Base-by-base conservation (phyloP, 352 stramenopile species). In the Globisporangium yorkense region DNA sequence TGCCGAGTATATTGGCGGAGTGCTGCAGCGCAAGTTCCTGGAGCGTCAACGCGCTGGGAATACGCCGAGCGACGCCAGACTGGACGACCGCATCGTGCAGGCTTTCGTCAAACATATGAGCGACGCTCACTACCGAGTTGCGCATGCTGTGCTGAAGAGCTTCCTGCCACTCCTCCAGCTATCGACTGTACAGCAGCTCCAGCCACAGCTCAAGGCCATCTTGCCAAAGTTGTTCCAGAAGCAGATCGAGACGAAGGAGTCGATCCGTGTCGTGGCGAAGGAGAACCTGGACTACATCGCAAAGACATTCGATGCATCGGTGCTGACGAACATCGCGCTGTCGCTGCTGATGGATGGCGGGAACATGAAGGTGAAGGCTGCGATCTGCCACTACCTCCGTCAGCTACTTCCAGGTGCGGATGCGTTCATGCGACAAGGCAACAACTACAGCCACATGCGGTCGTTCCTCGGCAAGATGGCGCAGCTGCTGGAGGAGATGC, bases 331-430 rank as follows among this genome's bases (percentile, higher is more conserved):
- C 5, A 65, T 78, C 33, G 61, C 87, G 20, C 72, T 90, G 33
- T 71, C 81, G 33, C 70, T 87, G 51, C 58, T 94, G 12, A 75
- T 72, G 12, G 80, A 94, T 48, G 82, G 84, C 12, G 83, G 66
- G 47, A 92, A 92, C 59, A 82, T 92, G 73, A 92, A 92, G 54
- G 73, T 90, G 46, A 90, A 88, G 48, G 65, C 64, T 5, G 71
- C 76, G 0, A 76, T 92, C 49, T 90, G 80, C 59, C 62, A 84
- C 35, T 94, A 86, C 43, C 50, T 94, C 16, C 70, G 75, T 20
- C 62, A 79, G 37, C 45, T 92, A 10, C 54, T 94, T 10, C 82
- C 80, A 5, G 51, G 51, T 8, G 73, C 79, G 3, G 62, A 67
- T 13, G 76, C 63, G 12, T 92, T 92, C 31, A 75, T 90, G 52